Evolutionary conservation across 495 filamentous ascomycete species (phyloP).

Genomic region (Podospora fimiseda): DNA sequence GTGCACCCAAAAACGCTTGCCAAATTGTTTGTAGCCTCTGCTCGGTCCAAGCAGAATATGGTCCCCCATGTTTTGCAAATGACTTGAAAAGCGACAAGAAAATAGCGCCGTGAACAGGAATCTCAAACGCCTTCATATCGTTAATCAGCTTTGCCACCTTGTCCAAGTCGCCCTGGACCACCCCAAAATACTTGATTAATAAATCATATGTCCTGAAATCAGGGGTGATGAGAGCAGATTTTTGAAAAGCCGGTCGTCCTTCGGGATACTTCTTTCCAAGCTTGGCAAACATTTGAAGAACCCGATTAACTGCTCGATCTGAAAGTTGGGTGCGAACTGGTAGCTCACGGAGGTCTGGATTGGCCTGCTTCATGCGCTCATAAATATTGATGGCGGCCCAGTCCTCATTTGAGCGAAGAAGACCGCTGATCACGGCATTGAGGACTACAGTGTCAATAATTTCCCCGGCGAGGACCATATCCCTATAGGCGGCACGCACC

Average conservation of each 20-base stretch:
- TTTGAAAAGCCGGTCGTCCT: conserved; percentile 44
- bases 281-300: conserved; percentile 47
- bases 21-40: conserved; percentile 49
- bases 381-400: conserved; percentile 71
- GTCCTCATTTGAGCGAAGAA: conserved; percentile 66
- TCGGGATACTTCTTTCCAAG: conserved; percentile 35
- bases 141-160: conserved; percentile 51
- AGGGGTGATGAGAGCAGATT: conserved; percentile 50
- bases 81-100: conserved; percentile 67
- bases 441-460: conserved; percentile 82
- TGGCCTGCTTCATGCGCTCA: conserved; percentile 63
- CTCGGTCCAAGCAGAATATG: conserved; percentile 58
- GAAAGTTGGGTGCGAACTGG: conserved; percentile 37
- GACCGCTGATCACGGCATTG: conserved; percentile 74
- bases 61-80: conserved; percentile 65
- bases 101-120: conserved; percentile 55
- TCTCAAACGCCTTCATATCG: conserved; percentile 55
- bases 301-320: conserved; percentile 49
- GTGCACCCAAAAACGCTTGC: conserved; percentile 34
- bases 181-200: conserved; percentile 51
- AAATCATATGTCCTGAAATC: conserved; percentile 59
- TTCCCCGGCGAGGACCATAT: conserved; percentile 73
- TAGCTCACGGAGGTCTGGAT: conserved; percentile 26
- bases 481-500: conserved; percentile 63
- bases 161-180: conserved; percentile 50